These are phyloP conservation scores for Stevia rebaudiana DNA, from an alignment of 140 eudicot species.

Conservation along the genomic window DNA sequence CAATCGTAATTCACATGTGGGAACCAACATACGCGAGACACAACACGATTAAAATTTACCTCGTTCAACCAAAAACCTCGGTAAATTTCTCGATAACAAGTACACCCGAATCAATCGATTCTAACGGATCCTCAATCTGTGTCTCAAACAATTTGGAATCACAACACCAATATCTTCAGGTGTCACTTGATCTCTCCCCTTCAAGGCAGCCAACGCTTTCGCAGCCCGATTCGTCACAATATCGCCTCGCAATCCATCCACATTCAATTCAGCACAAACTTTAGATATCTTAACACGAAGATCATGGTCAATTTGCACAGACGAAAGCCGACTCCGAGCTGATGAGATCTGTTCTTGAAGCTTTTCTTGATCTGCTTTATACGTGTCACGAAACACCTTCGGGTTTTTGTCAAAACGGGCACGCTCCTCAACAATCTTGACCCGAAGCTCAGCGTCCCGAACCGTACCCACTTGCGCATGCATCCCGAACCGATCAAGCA, in stretches of 20 bases:
- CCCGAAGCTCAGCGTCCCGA: constrained; percentile 84
- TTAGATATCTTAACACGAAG: constrained; percentile 84
- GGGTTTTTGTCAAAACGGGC: constrained; percentile 82
- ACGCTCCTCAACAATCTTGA: constrained; percentile 85
- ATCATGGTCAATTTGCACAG: constrained; percentile 73
- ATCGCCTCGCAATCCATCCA: constrained; percentile 88
- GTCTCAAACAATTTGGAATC: constrained; percentile 88
- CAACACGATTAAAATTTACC: no score
- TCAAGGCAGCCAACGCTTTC: constrained; percentile 85
- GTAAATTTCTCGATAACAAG: constrained; percentile 88
- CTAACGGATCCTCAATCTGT: constrained; percentile 88
- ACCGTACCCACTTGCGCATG: constrained; percentile 96
- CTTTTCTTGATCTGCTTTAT: constrained; percentile 64
- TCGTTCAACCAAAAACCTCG: constrained; percentile 70
- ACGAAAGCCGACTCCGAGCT: constrained; percentile 60
- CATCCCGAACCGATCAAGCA: constrained; percentile 91
- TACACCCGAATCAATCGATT: constrained; percentile 84
- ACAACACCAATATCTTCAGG: constrained; percentile 88
- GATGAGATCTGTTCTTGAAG: constrained; percentile 64
- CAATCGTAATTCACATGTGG: no score
- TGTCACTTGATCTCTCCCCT: constrained; percentile 79
- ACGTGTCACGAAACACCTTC: constrained; percentile 57
- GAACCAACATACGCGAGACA: no score
- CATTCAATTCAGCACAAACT: constrained; percentile 91
- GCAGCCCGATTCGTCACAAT: constrained; percentile 92